A percentile compares a stretch with the other conserved stretches of the same genome.
Conservation (phyloP, 78 protist genomes). For the slime mould (Dictyostelium discoideum) region dicty_2.7 NC_007091.3:3073501-3074000, state of each 20-base stretch:
- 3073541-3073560: conserved; percentile 12
- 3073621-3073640: neutral
- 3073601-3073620: conserved; percentile 45
- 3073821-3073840: neutral
- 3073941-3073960: neutral
- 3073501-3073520: conserved; percentile 35
- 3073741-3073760: neutral
- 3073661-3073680: conserved; percentile 63
- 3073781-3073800: neutral
- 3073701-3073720: conserved; percentile 62
- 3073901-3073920: neutral
- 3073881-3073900: neutral
- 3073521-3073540: neutral
- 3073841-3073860: neutral
- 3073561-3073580: conserved; percentile 51
- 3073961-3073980: too few species aligned
- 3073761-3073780: neutral
- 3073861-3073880: neutral
- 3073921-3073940: neutral
- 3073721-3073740: conserved; percentile 7
- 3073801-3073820: neutral
- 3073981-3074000: too few species aligned
- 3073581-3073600: conserved; percentile 57
- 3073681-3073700: conserved; percentile 46
- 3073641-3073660: conserved; percentile 34